Percentiles rank a stretch among this genome's conserved stretches.
Conservation (phyloP, 2,329 filamentous ascomycete genomes). For the Fonsecaea nubica region DNA sequence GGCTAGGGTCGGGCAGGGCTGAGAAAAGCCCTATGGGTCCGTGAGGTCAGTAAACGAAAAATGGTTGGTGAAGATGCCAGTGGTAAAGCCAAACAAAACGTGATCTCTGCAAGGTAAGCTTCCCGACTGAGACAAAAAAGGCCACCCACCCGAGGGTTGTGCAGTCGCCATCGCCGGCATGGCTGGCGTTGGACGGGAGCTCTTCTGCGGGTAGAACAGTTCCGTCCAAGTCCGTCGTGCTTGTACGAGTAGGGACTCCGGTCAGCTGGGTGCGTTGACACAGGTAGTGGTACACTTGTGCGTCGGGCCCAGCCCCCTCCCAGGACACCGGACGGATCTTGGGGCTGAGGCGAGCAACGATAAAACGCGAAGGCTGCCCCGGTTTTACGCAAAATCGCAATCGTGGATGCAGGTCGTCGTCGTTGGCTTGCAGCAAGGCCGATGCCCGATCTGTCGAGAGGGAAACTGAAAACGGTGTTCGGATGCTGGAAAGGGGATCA, state of each 20-base stretch:
- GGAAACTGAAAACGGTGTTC: slow-evolving; percentile 14
- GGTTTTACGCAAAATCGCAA: not conserved
- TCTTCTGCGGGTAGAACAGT: slow-evolving; percentile 7
- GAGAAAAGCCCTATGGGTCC: slow-evolving; percentile 10
- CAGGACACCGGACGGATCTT: slow-evolving; percentile 10
- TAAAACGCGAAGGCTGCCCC: not conserved
- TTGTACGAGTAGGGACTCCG: slow-evolving; percentile 7
- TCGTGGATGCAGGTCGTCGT: not conserved
- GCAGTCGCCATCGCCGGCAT: slow-evolving; percentile 21
- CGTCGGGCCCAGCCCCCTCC: slow-evolving; percentile 11
- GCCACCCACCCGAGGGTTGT: slow-evolving; percentile 28
- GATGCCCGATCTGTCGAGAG: not conserved
- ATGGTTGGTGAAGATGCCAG: slow-evolving; percentile 22
- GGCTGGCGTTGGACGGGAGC: slow-evolving; percentile 25
- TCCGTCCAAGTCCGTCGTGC: slow-evolving; percentile 13
- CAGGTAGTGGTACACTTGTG: slow-evolving; percentile 9
- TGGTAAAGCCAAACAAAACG: slow-evolving; percentile 14
- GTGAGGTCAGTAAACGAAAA: slow-evolving; percentile 15
- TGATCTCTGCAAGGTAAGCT: slow-evolving; percentile 31
- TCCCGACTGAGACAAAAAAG: slow-evolving; percentile 27
- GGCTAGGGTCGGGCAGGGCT: slow-evolving; percentile 9
- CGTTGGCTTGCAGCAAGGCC: slow-evolving; percentile 14
- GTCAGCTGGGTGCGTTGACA: slow-evolving; percentile 5
- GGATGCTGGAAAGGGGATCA: slow-evolving; percentile 12
- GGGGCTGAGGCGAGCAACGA: slow-evolving; percentile 13